Percentiles rank a stretch among this genome's conserved stretches.
Conservation (phyloP, 202 grass and related monocot genomes). For the Elaeis oleifera region DNA sequence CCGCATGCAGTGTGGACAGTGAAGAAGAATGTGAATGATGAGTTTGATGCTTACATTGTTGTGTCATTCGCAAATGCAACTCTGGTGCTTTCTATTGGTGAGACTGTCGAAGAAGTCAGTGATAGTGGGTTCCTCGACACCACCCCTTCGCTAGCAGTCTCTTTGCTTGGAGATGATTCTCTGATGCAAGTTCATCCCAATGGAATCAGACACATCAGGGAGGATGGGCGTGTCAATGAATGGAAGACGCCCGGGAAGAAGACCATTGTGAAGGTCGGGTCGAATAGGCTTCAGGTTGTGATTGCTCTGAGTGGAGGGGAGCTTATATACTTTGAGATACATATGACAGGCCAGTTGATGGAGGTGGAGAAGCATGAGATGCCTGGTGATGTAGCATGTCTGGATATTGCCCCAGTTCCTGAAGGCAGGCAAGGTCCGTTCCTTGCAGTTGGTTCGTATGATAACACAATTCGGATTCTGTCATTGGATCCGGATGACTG, state of each 20-base stretch:
- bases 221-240: slow-evolving; percentile 95
- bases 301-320: slow-evolving; percentile 92
- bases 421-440: slow-evolving; percentile 90
- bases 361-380: slow-evolving; percentile 97
- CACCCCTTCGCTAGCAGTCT: slow-evolving; percentile 78
- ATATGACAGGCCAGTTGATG: slow-evolving; percentile 92
- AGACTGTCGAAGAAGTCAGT: slow-evolving; percentile 94
- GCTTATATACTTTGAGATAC: slow-evolving; percentile 98
- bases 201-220: slow-evolving; percentile 90
- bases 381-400: slow-evolving; percentile 89
- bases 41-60: slow-evolving; percentile 98
- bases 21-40: slow-evolving; percentile 92
- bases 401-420: slow-evolving; percentile 80
- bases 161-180: slow-evolving; percentile 84
- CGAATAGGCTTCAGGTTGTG: slow-evolving; percentile 79
- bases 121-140: slow-evolving; percentile 91
- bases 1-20: slow-evolving; percentile 96
- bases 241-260: slow-evolving; percentile 97
- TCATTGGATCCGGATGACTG: slow-evolving; percentile 93
- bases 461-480: slow-evolving; percentile 86
- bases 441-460: slow-evolving; percentile 93
- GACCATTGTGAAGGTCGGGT: slow-evolving; percentile 90
- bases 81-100: slow-evolving; percentile 91
- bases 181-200: slow-evolving; percentile 97
- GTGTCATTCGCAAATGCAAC: slow-evolving; percentile 92